Evolutionary conservation across 139 green algal genomes (phyloP).

Genomic region (Chlorella vulgaris): DNA sequence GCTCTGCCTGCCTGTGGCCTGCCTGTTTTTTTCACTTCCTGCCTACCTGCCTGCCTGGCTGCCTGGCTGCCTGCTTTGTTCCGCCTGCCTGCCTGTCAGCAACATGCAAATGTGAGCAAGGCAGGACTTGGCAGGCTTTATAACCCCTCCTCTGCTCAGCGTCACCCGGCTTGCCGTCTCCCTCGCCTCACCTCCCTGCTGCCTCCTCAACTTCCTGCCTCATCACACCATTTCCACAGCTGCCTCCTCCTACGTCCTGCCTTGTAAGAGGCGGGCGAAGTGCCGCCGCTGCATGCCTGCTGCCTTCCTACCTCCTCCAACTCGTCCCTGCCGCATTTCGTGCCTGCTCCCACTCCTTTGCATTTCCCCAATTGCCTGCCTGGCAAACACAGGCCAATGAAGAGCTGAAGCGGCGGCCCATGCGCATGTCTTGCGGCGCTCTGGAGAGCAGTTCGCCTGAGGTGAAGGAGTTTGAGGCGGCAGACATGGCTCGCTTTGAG

Average conservation of each 20-base stretch:
- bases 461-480: conserved; percentile 24
- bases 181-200: no score
- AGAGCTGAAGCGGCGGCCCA: conserved; percentile 68
- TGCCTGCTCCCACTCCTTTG: not conserved
- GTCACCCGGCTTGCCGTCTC: no score
- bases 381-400: conserved; percentile 45
- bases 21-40: not conserved
- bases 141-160: no score
- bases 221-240: no score
- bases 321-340: not conserved
- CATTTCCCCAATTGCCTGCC: not conserved
- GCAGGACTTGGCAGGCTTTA: no score
- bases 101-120: no score
- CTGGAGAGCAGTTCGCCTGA: conserved; percentile 21
- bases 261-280: no score
- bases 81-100: no score
- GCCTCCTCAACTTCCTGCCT: no score
- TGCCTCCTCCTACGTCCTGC: no score
- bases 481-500: conserved; percentile 9
- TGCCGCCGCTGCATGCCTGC: no score
- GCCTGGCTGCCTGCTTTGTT: not conserved
- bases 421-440: conserved; percentile 66
- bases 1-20: not conserved
- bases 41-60: not conserved
- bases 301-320: no score